Evolutionary conservation across 305 asterid genomes (phyloP), one percentile per base, ranked within the genome.

Genomic region (Fraxinus dipetala): DNA sequence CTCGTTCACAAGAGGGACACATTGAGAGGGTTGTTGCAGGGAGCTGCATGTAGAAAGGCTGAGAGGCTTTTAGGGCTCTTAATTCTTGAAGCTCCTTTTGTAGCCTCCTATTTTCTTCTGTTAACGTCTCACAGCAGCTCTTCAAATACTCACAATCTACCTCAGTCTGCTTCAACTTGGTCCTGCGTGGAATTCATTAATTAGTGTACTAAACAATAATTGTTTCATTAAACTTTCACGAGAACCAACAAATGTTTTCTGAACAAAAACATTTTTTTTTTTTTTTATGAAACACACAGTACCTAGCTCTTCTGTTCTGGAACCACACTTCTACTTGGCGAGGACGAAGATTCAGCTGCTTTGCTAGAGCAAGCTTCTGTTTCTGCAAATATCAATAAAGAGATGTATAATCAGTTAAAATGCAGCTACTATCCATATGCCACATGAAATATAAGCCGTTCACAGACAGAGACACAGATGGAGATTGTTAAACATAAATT

Each of bases 301-400:
- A 95, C 98, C 98, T 93, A 2, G 98, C 98, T 89, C 98, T 89
- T 88, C 98, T 83, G 84, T 95, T 93, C 77, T 95, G 98, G 89
- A 93, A 95, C 98, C 98, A 95, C 4, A 95, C 98, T 90, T 95
- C 98, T 5, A 95, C 95, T 86, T 95, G 98, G 8, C 97, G 92
- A 45, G 98, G 98, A 8, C 98, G 96, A 65, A 95, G 98, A 87
- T 90, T 91, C 85, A 95, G 78, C 82, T 95, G 97, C 73, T 95
- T 95, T 20, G 98, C 98, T 32, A 95, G 88, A 10, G 87, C 93
- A 4, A 87, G 85, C 88, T 95, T 95, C 82, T 93, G 97, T 82
- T 92, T 95, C 98, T 89, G 85, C 85, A 83, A 78, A 22, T 36
- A 43, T 28, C 65, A 16, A 32, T 31, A 43, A 65, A 72, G 43